These are phyloP conservation scores for Peniophora sp. DNA, from an alignment of 1,284 basidiomycete genomes.

Conservation along the genomic window DNA sequence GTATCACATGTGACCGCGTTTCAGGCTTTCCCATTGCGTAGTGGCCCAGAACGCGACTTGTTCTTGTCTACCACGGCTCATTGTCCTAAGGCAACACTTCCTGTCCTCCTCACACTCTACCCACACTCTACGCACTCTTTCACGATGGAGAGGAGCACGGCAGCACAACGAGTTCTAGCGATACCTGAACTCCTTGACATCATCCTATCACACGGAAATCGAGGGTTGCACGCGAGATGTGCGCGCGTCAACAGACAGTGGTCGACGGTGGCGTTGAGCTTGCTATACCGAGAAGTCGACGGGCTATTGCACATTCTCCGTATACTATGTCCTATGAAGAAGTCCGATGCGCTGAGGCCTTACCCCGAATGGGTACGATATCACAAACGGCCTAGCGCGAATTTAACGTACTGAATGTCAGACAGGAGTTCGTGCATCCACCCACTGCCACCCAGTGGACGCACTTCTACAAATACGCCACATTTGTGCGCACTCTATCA, in stretches of 20 bases:
- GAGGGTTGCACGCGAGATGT: conserved; percentile 27
- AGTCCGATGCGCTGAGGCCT: not conserved
- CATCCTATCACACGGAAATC: conserved; percentile 35
- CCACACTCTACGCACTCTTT: too few species aligned
- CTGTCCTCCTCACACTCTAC: too few species aligned
- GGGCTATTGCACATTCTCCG: conserved; percentile 36
- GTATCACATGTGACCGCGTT: too few species aligned
- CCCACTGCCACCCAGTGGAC: conserved; percentile 48
- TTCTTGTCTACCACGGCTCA: too few species aligned
- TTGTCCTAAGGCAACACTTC: too few species aligned
- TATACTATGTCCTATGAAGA: conserved; percentile 32
- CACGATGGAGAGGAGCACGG: too few species aligned
- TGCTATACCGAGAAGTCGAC: conserved; percentile 42
- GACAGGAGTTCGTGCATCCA: conserved; percentile 31
- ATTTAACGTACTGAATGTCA: not conserved
- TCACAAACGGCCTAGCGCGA: not conserved
- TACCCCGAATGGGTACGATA: not conserved
- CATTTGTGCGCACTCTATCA: conserved; percentile 36
- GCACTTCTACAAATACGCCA: conserved; percentile 44
- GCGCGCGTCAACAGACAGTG: conserved; percentile 44
- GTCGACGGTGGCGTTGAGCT: conserved; percentile 42
- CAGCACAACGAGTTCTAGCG: conserved; percentile 23
- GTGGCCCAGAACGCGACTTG: too few species aligned
- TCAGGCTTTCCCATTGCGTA: too few species aligned
- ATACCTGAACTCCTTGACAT: conserved; percentile 47